phyloP scores from a whole-genome alignment of 352 stramenopile genomes.

The Phytophthora pluvialis region DNA sequence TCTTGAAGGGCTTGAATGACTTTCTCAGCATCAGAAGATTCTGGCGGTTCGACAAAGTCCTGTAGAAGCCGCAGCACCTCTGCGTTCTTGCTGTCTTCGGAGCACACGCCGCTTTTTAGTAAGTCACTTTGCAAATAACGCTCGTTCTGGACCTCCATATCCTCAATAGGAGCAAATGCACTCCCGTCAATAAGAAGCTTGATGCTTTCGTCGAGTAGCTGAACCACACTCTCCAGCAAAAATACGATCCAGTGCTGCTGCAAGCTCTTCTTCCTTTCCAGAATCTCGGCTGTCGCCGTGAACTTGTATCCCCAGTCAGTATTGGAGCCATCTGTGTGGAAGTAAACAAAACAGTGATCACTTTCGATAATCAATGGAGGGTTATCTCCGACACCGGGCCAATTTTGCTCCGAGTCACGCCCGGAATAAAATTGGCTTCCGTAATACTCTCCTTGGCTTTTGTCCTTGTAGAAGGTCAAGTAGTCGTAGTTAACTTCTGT shows the following conservation, averaged over 20 bases:
- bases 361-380: constrained; percentile 79
- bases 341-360: constrained; percentile 84
- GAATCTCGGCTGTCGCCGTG: constrained; percentile 67
- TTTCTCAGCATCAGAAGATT: constrained; percentile 49
- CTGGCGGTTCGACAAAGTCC: constrained; percentile 53
- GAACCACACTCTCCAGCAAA: constrained; percentile 50
- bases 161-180: constrained; percentile 52
- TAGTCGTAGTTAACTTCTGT: constrained; percentile 92
- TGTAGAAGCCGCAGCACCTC: constrained; percentile 66
- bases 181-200: constrained; percentile 59
- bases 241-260: constrained; percentile 73
- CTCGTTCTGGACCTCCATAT: constrained; percentile 59
- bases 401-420: constrained; percentile 78
- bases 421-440: constrained; percentile 79
- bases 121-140: constrained; percentile 70
- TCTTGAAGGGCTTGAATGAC: constrained; percentile 53
- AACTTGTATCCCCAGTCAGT: constrained; percentile 87
- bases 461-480: constrained; percentile 87
- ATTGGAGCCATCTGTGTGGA: constrained; percentile 86
- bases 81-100: constrained; percentile 55
- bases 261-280: constrained; percentile 60
- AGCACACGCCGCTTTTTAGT: constrained; percentile 62
- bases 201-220: constrained; percentile 59
- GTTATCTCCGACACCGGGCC: constrained; percentile 71
- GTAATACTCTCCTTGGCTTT: constrained; percentile 59